These are phyloP conservation scores for Sarocladium kiliense DNA, from an alignment of 2,329 filamentous ascomycete species.

Conservation along the genomic window DNA sequence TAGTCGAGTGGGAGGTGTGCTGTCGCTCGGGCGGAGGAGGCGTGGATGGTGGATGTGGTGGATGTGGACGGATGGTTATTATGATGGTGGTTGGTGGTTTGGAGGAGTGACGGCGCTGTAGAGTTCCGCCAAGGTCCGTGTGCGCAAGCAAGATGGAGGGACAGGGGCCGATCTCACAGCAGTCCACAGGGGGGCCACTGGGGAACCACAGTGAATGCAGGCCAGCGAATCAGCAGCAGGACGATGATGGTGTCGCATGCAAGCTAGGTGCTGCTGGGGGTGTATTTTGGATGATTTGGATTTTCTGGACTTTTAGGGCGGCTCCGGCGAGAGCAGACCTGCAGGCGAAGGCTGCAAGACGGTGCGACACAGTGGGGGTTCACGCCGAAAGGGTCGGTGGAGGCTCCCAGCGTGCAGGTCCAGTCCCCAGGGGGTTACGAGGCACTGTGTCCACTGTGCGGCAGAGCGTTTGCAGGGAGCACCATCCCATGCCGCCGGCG, in stretches of 20 bases:
- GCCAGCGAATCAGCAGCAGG: background rate
- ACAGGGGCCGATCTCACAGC: slow-evolving; percentile 9
- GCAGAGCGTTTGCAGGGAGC: background rate
- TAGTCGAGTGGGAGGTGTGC: slow-evolving; percentile 9
- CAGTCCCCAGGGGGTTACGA: background rate
- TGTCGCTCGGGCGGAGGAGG: slow-evolving; percentile 9
- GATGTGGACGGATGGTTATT: background rate
- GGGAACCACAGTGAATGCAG: background rate
- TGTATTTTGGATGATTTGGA: background rate
- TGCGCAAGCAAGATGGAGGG: slow-evolving; percentile 2
- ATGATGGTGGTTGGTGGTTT: background rate
- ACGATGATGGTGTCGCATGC: background rate
- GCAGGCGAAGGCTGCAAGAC: background rate
- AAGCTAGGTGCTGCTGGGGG: background rate
- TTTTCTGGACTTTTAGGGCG: background rate
- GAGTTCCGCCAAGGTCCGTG: slow-evolving; percentile 3
- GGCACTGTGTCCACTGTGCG: background rate
- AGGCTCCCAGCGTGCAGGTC: background rate
- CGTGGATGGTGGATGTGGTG: background rate
- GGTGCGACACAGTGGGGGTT: background rate
- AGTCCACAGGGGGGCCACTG: background rate
- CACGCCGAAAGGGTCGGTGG: background rate
- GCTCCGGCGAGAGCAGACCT: slow-evolving; percentile 2
- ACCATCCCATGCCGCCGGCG: background rate
- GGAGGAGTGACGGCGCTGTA: background rate